Conservation (phyloP, 164 flowering plant species). For the Vitis cinerea region DNA sequence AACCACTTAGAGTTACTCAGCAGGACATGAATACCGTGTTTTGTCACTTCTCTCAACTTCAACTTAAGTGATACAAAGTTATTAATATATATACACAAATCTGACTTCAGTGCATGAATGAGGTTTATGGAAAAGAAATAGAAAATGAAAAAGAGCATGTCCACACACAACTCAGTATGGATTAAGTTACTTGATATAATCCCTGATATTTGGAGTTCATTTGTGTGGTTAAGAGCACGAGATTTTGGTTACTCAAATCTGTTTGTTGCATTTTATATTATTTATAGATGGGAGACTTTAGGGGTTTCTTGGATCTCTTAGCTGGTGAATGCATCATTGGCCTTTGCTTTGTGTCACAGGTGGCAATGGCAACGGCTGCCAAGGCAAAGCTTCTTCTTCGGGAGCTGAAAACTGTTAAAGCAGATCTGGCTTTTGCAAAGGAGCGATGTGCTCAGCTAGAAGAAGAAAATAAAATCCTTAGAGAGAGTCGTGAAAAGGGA, state of each 20-base stretch:
- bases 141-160: no score
- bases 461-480: slow-evolving; percentile 82
- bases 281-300: not conserved
- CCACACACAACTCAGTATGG: no score
- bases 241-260: not conserved
- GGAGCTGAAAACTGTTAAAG: slow-evolving; percentile 90
- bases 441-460: slow-evolving; percentile 87
- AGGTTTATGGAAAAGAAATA: no score
- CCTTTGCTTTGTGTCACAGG: slow-evolving; percentile 44
- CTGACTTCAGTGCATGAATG: no score
- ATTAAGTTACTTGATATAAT: no score
- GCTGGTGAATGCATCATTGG: slow-evolving; percentile 23
- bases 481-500: slow-evolving; percentile 75
- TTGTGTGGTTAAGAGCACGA: no score
- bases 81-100: no score
- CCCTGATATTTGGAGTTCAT: no score
- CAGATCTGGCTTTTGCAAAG: slow-evolving; percentile 93
- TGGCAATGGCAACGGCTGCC: slow-evolving; percentile 97
- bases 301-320: no score
- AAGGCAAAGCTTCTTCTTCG: slow-evolving; percentile 92
- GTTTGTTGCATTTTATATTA: not conserved
- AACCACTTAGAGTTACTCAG: not conserved
- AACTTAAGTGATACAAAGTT: no score
- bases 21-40: not conserved
- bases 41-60: not conserved